These are phyloP conservation scores for Erodium chrysanthum DNA, from an alignment of 441 rosid species.

Conservation along the genomic window DNA sequence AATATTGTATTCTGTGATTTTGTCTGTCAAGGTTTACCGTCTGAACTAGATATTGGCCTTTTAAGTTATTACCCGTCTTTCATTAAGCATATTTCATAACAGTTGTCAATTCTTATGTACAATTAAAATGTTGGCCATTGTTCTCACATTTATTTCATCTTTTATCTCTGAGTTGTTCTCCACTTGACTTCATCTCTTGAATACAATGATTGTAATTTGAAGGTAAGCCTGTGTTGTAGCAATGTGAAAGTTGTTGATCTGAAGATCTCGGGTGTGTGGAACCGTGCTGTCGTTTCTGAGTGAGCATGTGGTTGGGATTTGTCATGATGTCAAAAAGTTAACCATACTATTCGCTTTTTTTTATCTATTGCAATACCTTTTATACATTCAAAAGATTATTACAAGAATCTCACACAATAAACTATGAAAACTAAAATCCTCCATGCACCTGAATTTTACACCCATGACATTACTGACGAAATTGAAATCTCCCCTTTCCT, in stretches of 20 bases:
- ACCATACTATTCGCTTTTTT: not conserved
- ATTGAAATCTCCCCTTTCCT: not conserved
- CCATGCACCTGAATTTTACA: constrained; percentile 1
- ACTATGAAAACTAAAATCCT: not conserved
- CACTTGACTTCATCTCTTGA: not conserved
- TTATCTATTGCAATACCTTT: constrained; percentile 2
- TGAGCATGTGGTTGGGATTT: constrained; percentile 1
- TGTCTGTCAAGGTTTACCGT: not conserved
- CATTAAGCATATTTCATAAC: no score
- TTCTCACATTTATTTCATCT: constrained; percentile 1
- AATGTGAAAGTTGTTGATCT: not conserved
- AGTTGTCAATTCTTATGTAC: not conserved
- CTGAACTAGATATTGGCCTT: no score
- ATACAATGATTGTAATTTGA: not conserved
- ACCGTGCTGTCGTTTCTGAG: not conserved
- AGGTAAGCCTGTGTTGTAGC: not conserved
- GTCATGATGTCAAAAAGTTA: not conserved
- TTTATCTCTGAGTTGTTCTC: not conserved
- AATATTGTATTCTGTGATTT: not conserved
- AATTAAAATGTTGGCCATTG: not conserved
- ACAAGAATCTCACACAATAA: not conserved
- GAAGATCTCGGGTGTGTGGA: not conserved
- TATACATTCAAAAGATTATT: constrained; percentile 2
- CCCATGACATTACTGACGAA: not conserved
- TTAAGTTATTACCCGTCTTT: no score